phyloP scores from a whole-genome alignment of 2,329 filamentous ascomycete species.

The Ascochyta rabiei region DNA sequence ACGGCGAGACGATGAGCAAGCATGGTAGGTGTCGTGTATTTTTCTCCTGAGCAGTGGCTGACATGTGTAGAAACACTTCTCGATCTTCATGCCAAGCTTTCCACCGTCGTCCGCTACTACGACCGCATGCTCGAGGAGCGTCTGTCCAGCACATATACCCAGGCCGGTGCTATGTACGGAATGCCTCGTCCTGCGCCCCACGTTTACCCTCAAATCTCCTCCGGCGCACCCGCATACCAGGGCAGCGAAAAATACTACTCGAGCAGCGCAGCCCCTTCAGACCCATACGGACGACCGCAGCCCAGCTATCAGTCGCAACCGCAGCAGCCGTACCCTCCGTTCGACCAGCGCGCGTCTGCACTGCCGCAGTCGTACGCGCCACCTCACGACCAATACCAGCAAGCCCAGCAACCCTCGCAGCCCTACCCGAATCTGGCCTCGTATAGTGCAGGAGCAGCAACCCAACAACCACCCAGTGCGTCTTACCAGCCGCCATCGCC shows the following conservation, averaged over 20 bases:
- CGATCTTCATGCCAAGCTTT: conserved; percentile 92
- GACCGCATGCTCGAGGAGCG: conserved; percentile 97
- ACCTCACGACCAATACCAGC: conserved; percentile 41
- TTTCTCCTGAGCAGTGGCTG: conserved; percentile 30
- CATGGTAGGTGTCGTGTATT: conserved; percentile 68
- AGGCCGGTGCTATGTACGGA: conserved; percentile 62
- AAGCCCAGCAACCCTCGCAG: conserved; percentile 43
- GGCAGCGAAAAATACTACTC: conserved; percentile 84
- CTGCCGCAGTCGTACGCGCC: conserved; percentile 35
- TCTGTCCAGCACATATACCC: conserved; percentile 88
- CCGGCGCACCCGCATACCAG: conserved; percentile 46
- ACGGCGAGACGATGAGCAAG: conserved; percentile 99
- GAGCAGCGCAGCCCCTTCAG: conserved; percentile 61
- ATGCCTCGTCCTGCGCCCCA: conserved; percentile 58
- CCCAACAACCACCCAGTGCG: conserved; percentile 33
- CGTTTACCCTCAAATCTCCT: conserved; percentile 72
- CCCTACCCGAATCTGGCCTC: conserved; percentile 42
- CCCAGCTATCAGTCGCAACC: conserved; percentile 55
- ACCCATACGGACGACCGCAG: conserved; percentile 58
- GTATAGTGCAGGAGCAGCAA: conserved; percentile 24
- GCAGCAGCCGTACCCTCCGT: conserved; percentile 50
- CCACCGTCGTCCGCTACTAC: conserved; percentile 95
- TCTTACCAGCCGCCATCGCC: conserved; percentile 45
- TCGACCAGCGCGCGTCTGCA: conserved; percentile 42
- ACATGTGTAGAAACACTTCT: conserved; percentile 77